Conservation (phyloP, 1,284 basidiomycete genomes). For the Filobasidium uniguttulatum region DNA sequence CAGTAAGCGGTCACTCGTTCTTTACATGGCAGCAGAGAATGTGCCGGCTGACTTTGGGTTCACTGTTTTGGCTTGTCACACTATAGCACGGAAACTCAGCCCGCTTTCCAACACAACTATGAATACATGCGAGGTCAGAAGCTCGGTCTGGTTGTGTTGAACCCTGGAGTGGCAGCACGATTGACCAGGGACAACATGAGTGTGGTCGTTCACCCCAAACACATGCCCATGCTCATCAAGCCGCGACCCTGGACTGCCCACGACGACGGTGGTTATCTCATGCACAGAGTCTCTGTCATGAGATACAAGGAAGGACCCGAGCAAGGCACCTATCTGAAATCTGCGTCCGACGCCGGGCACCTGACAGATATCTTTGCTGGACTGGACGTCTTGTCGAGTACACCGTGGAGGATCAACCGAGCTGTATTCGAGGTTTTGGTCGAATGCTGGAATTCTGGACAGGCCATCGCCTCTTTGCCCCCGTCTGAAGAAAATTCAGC, state of each 20-base stretch:
- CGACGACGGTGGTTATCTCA: constrained; percentile 73
- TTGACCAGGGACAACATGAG: constrained; percentile 63
- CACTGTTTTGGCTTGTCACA: not conserved
- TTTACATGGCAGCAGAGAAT: too few species aligned
- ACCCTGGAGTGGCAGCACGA: constrained; percentile 62
- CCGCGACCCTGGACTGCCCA: constrained; percentile 75
- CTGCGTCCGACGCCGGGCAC: constrained; percentile 60
- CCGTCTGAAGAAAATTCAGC: constrained; percentile 39
- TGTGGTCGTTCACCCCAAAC: constrained; percentile 77
- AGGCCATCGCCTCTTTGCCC: constrained; percentile 62
- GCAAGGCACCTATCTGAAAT: constrained; percentile 65
- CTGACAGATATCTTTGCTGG: constrained; percentile 78
- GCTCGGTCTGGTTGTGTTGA: constrained; percentile 78
- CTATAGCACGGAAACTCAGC: constrained; percentile 61
- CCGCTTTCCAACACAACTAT: constrained; percentile 83
- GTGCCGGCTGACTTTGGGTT: too few species aligned
- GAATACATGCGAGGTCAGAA: constrained; percentile 87
- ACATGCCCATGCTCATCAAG: constrained; percentile 87
- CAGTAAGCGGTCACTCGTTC: constrained; percentile 3
- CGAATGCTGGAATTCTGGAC: constrained; percentile 69
- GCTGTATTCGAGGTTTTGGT: constrained; percentile 58
- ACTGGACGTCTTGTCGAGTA: constrained; percentile 77
- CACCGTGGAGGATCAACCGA: constrained; percentile 82
- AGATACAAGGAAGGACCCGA: constrained; percentile 85
- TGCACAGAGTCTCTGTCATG: constrained; percentile 64